Conservation (phyloP, 1,284 basidiomycete species). For the Tilletia setariae region DNA sequence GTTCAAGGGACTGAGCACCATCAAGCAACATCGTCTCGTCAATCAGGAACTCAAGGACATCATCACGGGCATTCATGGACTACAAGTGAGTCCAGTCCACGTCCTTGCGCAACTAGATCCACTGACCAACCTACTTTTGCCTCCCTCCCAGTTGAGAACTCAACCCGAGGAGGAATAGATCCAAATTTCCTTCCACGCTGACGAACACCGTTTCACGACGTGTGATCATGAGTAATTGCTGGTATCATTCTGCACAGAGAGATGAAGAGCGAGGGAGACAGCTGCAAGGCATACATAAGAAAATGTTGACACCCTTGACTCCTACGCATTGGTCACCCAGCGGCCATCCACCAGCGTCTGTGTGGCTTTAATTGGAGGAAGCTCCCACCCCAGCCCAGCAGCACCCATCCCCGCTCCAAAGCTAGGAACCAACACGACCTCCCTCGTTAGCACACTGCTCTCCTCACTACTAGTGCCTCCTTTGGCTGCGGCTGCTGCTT, state of each 20-base stretch:
- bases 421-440: constrained; percentile 43
- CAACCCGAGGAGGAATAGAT: constrained; percentile 25
- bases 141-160: constrained; percentile 23
- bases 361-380: constrained; percentile 43
- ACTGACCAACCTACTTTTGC: too few species aligned
- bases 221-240: too few species aligned
- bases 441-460: constrained; percentile 19
- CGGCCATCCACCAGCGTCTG: constrained; percentile 43
- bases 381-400: constrained; percentile 45
- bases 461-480: constrained; percentile 3
- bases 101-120: too few species aligned
- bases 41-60: constrained; percentile 83
- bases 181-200: neutral
- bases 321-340: constrained; percentile 34
- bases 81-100: constrained; percentile 67
- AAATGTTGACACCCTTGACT: too few species aligned
- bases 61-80: constrained; percentile 85
- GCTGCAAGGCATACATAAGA: too few species aligned
- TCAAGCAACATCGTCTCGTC: constrained; percentile 92
- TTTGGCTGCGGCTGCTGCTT: too few species aligned
- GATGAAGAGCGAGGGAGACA: too few species aligned
- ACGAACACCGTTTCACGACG: too few species aligned
- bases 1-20: constrained; percentile 79
- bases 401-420: constrained; percentile 45
- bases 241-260: too few species aligned